Evolutionary conservation across 805 yeast genomes (phyloP), one percentile per base, ranked within the genome.

Genomic region (Suhomyces emberorum): DNA sequence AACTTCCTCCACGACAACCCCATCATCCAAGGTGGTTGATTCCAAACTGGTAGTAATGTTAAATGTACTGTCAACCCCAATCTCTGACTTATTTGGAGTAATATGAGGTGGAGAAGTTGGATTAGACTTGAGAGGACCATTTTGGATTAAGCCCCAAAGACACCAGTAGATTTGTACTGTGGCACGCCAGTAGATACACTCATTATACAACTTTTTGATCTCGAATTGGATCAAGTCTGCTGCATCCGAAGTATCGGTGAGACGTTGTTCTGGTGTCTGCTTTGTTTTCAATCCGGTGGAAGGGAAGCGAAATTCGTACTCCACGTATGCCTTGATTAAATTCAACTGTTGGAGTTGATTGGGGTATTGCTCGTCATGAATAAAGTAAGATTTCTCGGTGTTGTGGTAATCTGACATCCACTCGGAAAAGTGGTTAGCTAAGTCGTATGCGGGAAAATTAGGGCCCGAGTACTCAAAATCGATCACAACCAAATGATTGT

Each of bases 401-500:
- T 79, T 76, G 52, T 83, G 86, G 56, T 91, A 93, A 64, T 93
- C 88, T 32, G 87, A 75, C 97, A 89, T 93, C 98, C 98, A 91
- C 65, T 91, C 98, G 46, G 85, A 76, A 48, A 93, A 85, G 64
- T 93, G 98, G 58, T 93, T 89, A 10, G 89, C 89, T 38, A 93
- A 76, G 57, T 93, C 98, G 55, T 72, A 87, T 2, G 95, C 95
- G 1, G 95, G 88, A 30, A 81, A 70, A 53, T 89, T 93, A 8
- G 95, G 80, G 1, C 96, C 97, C 0, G 96, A 80, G 59, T 91
- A 93, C 63, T 93, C 98, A 59, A 93, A 93, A 58, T 93, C 98
- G 52, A 93, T 93, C 8, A 93, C 98, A 8, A 86, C 95, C 40
- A 91, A 69, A 54, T 80, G 83, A 16, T 37, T 39, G 48, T 68